Evolutionary conservation across 2,329 filamentous ascomycete species (phyloP), one percentile per base, ranked within the genome.

Genomic region (Aspergillus caelatus): DNA sequence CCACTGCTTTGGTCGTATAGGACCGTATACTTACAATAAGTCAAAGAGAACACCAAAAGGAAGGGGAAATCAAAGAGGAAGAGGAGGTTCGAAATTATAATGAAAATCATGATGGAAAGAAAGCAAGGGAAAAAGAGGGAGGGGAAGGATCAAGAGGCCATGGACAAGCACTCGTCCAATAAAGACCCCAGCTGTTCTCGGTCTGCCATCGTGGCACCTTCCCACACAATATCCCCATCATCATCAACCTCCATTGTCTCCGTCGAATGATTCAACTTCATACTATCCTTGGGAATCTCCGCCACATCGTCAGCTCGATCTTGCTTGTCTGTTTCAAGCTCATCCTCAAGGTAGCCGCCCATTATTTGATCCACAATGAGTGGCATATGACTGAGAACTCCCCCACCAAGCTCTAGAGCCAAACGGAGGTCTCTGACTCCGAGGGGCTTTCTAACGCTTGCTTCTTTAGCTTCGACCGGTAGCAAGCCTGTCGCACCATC

Each of bases 361-460:
- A 89, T 81, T 53, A 97, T 87, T 60, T 88, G 85, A 48, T 91
- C 89, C 32, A 88, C 85, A 43, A 96, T 82, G 28, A 92, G 83
- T 0, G 92, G 92, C 79, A 95, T 94, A 64, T 92, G 88, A 11
- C 89, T 88, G 66, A 96, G 84, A 63, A 91, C 89, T 30, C 86
- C 87, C 60, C 95, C 91, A 14, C 90, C 89, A 67, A 97, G 85
- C 63, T 91, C 87, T 19, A 96, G 77, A 0, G 92, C 88, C 3
- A 97, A 81, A 43, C 91, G 86, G 55, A 97, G 78, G 75, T 97
- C 94, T 21, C 89, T 88, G 80, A 94, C 90, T 16, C 89, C 89
- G 1, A 97, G 79, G 0, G 91, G 88, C 7, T 88, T 86, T 45
- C 93, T 84, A 70, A 90, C 88, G 61, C 87, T 87, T 19, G 91